Conservation (phyloP, 2,329 filamentous ascomycete species). For the Calonectria leucothoes region DNA sequence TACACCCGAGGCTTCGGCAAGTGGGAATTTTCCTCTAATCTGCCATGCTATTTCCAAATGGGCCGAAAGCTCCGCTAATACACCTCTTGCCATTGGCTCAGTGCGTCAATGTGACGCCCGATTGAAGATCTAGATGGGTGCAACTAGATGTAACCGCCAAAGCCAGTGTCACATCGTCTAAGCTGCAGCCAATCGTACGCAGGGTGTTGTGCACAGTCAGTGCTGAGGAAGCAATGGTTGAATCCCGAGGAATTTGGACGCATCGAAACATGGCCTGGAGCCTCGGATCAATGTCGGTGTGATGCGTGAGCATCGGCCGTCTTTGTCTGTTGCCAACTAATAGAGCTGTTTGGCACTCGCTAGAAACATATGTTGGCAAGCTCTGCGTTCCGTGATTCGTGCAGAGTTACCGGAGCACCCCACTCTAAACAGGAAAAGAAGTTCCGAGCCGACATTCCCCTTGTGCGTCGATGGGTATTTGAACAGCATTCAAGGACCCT, state of each 20-base stretch:
- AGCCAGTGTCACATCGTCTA: neutral
- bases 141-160: neutral
- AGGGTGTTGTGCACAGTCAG: neutral
- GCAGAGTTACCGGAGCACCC: neutral
- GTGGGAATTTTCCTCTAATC: neutral
- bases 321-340: neutral
- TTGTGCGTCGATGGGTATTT: neutral
- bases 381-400: neutral
- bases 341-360: neutral
- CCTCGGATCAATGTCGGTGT: neutral
- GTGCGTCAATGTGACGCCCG: neutral
- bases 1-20: conserved; percentile 22
- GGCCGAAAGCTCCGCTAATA: neutral
- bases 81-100: neutral
- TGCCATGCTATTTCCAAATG: neutral
- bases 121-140: neutral
- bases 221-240: neutral
- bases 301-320: neutral
- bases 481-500: neutral
- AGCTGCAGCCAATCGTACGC: neutral
- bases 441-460: neutral
- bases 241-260: neutral
- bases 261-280: neutral
- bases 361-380: neutral
- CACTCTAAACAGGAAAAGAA: neutral